phyloP scores from a whole-genome alignment of 2,329 filamentous ascomycete species.

The Diatrype stigma region DNA sequence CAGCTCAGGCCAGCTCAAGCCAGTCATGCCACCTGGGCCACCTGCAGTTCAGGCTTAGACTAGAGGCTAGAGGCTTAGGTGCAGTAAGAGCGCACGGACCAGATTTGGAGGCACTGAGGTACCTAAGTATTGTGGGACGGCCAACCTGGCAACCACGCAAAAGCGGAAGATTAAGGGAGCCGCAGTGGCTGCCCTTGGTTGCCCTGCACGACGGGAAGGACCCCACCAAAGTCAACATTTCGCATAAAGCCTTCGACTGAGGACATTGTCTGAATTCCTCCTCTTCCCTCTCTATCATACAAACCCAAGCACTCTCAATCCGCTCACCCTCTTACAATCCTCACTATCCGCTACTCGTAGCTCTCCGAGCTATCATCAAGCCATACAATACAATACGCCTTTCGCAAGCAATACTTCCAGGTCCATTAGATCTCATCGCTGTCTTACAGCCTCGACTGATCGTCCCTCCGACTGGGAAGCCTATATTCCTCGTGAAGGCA shows the following conservation, averaged over 20 bases:
- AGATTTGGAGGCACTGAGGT: too few relatives aligned
- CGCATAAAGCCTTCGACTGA: background rate
- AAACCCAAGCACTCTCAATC: slow-evolving; percentile 9
- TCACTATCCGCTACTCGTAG: slow-evolving; percentile 3
- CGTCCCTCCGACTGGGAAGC: slow-evolving; percentile 40
- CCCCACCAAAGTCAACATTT: slow-evolving; percentile 6
- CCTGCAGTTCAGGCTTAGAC: too few relatives aligned
- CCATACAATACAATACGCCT: slow-evolving; percentile 25
- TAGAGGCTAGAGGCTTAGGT: too few relatives aligned
- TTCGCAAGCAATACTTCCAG: slow-evolving; percentile 29
- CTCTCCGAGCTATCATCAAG: slow-evolving; percentile 18
- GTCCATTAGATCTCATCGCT: slow-evolving; percentile 48
- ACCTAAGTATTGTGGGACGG: too few relatives aligned
- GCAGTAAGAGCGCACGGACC: too few relatives aligned
- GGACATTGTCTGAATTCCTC: slow-evolving; percentile 9
- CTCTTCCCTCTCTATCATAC: slow-evolving; percentile 14
- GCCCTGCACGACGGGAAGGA: slow-evolving; percentile 17
- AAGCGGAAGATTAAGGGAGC: too few relatives aligned
- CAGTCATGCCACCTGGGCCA: too few relatives aligned
- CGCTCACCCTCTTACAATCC: too few relatives aligned
- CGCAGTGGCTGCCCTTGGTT: too few relatives aligned
- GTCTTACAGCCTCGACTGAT: slow-evolving; percentile 36
- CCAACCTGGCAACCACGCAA: too few relatives aligned
- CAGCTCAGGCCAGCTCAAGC: too few relatives aligned
- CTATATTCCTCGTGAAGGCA: slow-evolving; percentile 38